Percentiles rank a stretch among this genome's conserved stretches.
phyloP scores from a whole-genome alignment of 2,329 filamentous ascomycete genomes.

The Coniochaeta sp. region DNA sequence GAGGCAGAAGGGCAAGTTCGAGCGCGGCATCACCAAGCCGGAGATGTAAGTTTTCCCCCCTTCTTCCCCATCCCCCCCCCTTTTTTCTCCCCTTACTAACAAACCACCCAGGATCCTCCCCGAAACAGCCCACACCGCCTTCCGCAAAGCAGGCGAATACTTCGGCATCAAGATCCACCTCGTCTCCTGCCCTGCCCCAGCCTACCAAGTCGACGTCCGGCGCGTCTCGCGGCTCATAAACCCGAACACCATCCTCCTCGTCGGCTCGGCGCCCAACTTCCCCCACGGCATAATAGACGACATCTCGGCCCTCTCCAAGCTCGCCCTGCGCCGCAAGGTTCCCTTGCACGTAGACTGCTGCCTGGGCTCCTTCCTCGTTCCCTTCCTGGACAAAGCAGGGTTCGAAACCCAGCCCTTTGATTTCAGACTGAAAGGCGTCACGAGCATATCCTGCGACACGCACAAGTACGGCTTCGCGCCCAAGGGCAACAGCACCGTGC shows the following conservation, averaged over 20 bases:
- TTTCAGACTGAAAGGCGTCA: constrained; percentile 89
- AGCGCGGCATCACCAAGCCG: constrained; percentile 83
- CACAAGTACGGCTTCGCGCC: constrained; percentile 99
- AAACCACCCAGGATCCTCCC: constrained; percentile 67
- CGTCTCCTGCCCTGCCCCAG: constrained; percentile 77
- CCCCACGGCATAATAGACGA: constrained; percentile 98
- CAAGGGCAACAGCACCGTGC: constrained; percentile 89
- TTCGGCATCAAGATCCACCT: constrained; percentile 94
- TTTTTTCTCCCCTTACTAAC: constrained; percentile 9
- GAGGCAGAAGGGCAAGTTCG: constrained; percentile 77
- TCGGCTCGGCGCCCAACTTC: constrained; percentile 95
- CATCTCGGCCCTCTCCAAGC: constrained; percentile 74
- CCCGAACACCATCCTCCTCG: constrained; percentile 85
- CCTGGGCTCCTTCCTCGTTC: constrained; percentile 88
- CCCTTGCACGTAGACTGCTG: constrained; percentile 97
- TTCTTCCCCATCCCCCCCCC: neutral
- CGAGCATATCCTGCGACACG: constrained; percentile 91
- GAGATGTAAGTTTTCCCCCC: constrained; percentile 65
- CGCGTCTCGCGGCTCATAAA: constrained; percentile 82
- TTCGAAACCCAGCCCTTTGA: constrained; percentile 87
- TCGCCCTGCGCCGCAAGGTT: constrained; percentile 72
- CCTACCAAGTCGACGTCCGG: constrained; percentile 75
- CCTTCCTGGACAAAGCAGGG: constrained; percentile 86
- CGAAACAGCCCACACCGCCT: constrained; percentile 90
- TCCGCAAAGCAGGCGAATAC: constrained; percentile 90